phyloP scores from a whole-genome alignment of 1,284 basidiomycete species.

The Sphaerobolus stellatus region DNA sequence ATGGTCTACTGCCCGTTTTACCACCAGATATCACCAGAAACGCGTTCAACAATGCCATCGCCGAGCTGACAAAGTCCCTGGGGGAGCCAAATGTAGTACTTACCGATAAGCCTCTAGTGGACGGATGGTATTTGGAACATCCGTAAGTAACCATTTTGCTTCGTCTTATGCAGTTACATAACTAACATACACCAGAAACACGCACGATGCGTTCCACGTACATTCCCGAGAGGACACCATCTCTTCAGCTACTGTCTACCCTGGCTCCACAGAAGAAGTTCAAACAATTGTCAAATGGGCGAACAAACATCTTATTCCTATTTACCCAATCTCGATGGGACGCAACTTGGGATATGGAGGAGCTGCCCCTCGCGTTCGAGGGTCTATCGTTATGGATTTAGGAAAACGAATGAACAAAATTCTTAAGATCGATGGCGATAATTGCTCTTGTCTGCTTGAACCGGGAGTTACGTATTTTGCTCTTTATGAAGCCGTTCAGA shows the following conservation, averaged over 20 bases:
- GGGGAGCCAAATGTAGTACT: conserved; percentile 5
- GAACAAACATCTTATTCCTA: conserved; percentile 5
- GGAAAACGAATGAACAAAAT: conserved; percentile 6
- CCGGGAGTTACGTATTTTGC: conserved; percentile 5
- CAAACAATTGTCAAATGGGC: background rate
- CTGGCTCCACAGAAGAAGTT: conserved; percentile 2
- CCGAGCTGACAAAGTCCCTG: background rate
- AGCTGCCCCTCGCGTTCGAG: conserved; percentile 5
- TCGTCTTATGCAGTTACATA: background rate
- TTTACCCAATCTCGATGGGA: conserved; percentile 6
- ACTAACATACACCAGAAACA: background rate
- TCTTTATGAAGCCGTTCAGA: conserved; percentile 5
- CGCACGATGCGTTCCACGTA: conserved; percentile 6
- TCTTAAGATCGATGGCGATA: conserved; percentile 3
- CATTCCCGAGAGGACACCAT: background rate
- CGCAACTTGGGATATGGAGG: conserved; percentile 9
- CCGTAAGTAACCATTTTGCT: background rate
- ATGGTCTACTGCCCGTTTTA: background rate
- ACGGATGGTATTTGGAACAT: conserved; percentile 10
- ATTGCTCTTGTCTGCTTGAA: conserved; percentile 4
- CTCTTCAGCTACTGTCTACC: background rate
- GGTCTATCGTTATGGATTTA: conserved; percentile 2
- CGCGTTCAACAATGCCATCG: conserved; percentile 1
- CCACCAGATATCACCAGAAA: conserved; percentile 2
- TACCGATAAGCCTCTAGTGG: conserved; percentile 1